Percentiles rank a stretch among this genome's conserved stretches.
phyloP scores from a whole-genome alignment of 139 green algal species.

The Trebouxia sp. region DNA sequence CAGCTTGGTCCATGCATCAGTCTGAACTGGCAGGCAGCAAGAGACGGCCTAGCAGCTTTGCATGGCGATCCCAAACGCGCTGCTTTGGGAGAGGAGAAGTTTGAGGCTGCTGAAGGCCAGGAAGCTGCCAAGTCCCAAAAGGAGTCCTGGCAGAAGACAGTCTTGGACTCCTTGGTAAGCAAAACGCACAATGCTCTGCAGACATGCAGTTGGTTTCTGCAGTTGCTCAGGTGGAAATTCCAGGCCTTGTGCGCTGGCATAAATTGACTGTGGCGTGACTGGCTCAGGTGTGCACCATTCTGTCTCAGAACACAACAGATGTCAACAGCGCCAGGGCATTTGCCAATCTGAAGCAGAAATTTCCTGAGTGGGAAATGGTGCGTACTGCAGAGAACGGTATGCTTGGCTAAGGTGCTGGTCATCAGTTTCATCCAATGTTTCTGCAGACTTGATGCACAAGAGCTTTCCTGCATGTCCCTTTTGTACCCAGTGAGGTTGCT shows the following conservation, averaged over 20 bases:
- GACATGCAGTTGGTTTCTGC: too few relatives aligned
- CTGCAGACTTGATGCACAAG: neutral
- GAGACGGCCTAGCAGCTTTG: conserved; percentile 31
- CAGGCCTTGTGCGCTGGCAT: too few relatives aligned
- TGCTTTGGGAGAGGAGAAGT: conserved; percentile 19
- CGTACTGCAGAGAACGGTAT: conserved; percentile 29
- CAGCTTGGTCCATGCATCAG: neutral
- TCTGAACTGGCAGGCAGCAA: conserved; percentile 7
- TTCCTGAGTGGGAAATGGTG: conserved; percentile 48
- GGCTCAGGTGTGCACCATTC: conserved; percentile 53
- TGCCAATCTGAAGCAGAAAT: conserved; percentile 45
- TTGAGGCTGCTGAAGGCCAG: neutral
- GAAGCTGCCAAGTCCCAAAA: neutral
- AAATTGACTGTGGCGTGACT: too few relatives aligned
- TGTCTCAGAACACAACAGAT: conserved; percentile 67
- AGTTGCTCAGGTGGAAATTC: too few relatives aligned
- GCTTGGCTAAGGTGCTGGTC: too few relatives aligned
- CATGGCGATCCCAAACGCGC: conserved; percentile 31
- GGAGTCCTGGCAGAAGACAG: conserved; percentile 15
- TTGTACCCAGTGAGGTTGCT: neutral
- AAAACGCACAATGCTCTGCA: too few relatives aligned
- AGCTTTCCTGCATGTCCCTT: neutral
- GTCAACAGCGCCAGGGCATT: conserved; percentile 41
- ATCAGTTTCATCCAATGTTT: neutral
- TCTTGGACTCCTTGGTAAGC: conserved; percentile 37